Evolutionary conservation across 192 early-diverging fungal genomes (phyloP).

Genomic region (Backusella tarrabulga): DNA sequence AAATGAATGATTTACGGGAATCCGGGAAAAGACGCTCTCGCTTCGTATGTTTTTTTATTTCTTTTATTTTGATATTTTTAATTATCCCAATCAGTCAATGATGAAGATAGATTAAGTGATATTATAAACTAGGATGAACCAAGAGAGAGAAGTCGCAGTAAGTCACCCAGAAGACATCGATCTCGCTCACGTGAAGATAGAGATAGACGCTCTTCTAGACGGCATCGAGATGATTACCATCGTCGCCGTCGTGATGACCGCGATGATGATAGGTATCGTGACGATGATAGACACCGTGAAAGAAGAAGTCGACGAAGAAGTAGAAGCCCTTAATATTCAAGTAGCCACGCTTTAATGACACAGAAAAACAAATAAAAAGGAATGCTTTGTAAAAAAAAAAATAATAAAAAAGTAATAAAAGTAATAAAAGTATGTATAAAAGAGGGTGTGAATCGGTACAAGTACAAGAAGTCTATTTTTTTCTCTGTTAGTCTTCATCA

Average conservation of each 20-base stretch:
- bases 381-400: neutral
- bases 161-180: constrained; percentile 18
- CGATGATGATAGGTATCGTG: constrained; percentile 24
- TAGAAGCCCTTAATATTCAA: constrained; percentile 14
- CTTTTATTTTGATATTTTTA: neutral
- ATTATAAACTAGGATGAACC: constrained; percentile 1
- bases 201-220: constrained; percentile 21
- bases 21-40: constrained; percentile 2
- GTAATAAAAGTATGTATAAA: neutral
- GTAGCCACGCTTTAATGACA: neutral
- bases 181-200: constrained; percentile 19
- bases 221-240: constrained; percentile 32
- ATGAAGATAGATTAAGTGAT: neutral
- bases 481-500: constrained; percentile 26
- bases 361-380: neutral
- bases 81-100: too few relatives aligned
- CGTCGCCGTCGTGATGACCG: constrained; percentile 27
- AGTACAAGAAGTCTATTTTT: neutral
- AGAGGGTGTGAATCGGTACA: neutral
- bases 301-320: constrained; percentile 27
- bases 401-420: neutral
- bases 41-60: constrained; percentile 18
- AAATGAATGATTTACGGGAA: constrained; percentile 8
- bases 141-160: constrained; percentile 14
- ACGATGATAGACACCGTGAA: constrained; percentile 13